These are phyloP conservation scores for Helenozyma rhizophorensis DNA, from an alignment of 805 yeast genomes.

Conservation along the genomic window DNA sequence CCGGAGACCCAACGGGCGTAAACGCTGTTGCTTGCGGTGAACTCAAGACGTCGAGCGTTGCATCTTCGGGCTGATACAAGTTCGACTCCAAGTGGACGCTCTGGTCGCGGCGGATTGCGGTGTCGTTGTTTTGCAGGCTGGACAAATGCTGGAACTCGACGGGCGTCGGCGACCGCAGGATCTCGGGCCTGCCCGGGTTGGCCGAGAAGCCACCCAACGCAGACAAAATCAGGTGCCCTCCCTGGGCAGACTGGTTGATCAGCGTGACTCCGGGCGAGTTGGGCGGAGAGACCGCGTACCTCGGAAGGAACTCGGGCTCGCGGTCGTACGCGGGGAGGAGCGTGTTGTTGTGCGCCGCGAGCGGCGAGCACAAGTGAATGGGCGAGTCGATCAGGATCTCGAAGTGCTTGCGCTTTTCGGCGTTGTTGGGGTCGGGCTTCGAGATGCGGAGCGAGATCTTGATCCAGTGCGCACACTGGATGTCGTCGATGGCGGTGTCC, in stretches of 20 bases:
- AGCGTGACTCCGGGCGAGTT: conserved; percentile 53
- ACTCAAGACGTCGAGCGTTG: conserved; percentile 14
- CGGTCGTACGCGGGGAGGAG: conserved; percentile 66
- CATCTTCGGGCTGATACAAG: conserved; percentile 52
- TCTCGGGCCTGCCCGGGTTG: neutral
- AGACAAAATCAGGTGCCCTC: conserved; percentile 3
- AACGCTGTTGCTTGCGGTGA: conserved; percentile 16
- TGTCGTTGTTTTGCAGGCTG: conserved; percentile 22
- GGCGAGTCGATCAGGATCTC: conserved; percentile 96
- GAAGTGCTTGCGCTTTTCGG: conserved; percentile 75
- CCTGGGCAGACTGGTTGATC: conserved; percentile 25
- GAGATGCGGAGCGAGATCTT: conserved; percentile 82
- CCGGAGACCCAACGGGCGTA: conserved; percentile 12
- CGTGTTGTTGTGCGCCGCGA: conserved; percentile 79
- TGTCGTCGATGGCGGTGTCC: conserved; percentile 73
- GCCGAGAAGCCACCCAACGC: conserved; percentile 1
- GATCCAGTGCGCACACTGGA: conserved; percentile 93
- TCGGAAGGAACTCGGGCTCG: conserved; percentile 20
- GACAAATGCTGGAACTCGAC: conserved; percentile 26
- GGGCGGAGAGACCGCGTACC: conserved; percentile 40
- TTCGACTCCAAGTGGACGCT: conserved; percentile 41
- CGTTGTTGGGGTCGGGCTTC: conserved; percentile 49
- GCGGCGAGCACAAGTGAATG: conserved; percentile 69
- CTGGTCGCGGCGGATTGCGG: conserved; percentile 32
- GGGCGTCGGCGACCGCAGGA: conserved; percentile 4